Conservation (phyloP, 345 rosid species). For the Eucalyptus marginata region DNA sequence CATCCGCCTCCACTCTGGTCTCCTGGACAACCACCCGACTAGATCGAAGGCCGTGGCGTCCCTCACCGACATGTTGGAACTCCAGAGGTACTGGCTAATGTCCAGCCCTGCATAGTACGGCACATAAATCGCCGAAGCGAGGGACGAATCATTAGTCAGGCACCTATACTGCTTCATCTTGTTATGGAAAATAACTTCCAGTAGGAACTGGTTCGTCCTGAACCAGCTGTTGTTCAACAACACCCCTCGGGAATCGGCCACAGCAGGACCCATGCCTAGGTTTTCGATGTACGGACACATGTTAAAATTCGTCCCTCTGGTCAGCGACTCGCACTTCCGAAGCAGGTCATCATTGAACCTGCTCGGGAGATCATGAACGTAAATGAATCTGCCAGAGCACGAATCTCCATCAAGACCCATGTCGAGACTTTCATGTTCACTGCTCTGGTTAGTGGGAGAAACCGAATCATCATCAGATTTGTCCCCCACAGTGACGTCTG, state of each 20-base stretch:
- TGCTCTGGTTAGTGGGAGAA: not conserved
- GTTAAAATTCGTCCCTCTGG: constrained; percentile 35
- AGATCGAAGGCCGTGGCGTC: constrained; percentile 37
- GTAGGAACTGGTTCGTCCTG: constrained; percentile 50
- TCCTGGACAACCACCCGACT: constrained; percentile 26
- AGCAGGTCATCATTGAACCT: constrained; percentile 41
- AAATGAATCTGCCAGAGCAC: constrained; percentile 50
- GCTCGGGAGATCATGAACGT: constrained; percentile 42
- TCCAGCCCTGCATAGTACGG: constrained; percentile 71
- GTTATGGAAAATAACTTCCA: constrained; percentile 53
- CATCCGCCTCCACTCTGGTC: constrained; percentile 44
- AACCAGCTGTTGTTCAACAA: constrained; percentile 38
- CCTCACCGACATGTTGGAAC: constrained; percentile 24
- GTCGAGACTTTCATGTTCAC: not conserved
- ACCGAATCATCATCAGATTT: not conserved
- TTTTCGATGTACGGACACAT: constrained; percentile 54
- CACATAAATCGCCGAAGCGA: constrained; percentile 47
- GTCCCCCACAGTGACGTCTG: not conserved
- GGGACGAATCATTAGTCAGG: constrained; percentile 38
- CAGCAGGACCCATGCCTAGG: constrained; percentile 38
- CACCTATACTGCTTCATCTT: constrained; percentile 50
- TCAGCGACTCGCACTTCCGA: constrained; percentile 26
- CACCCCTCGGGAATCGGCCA: constrained; percentile 19
- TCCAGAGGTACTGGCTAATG: constrained; percentile 45
- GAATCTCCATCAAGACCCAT: not conserved